Conservation (phyloP, 2,329 filamentous ascomycete species). For the Colletotrichum cereale region DNA sequence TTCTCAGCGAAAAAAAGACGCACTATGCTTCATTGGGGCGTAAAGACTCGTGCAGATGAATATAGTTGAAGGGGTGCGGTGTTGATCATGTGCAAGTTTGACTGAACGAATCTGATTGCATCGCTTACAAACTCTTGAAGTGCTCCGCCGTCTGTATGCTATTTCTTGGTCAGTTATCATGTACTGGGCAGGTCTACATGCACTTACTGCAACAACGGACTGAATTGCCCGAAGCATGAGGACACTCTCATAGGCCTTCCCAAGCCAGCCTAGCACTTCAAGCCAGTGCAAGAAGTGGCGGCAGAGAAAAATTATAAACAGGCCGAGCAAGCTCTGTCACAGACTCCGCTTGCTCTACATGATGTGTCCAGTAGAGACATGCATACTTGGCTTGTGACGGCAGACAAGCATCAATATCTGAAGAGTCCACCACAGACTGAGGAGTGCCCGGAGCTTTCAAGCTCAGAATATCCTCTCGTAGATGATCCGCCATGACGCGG, state of each 20-base stretch:
- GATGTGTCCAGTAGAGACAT: neutral
- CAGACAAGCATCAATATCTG: neutral
- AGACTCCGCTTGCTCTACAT: neutral
- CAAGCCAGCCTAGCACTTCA: slow-evolving; percentile 52
- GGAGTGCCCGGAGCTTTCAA: neutral
- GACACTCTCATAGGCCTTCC: slow-evolving; percentile 35
- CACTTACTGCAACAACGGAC: neutral
- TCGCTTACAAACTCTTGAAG: neutral
- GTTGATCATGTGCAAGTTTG: neutral
- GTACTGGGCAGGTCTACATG: neutral
- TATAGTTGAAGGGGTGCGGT: neutral
- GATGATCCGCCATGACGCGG: neutral
- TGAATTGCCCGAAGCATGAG: neutral
- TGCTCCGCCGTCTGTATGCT: neutral
- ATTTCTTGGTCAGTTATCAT: neutral
- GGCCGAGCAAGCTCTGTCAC: slow-evolving; percentile 29
- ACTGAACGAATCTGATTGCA: neutral
- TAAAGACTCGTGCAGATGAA: neutral
- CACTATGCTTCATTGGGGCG: neutral
- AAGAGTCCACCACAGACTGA: neutral
- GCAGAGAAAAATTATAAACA: slow-evolving; percentile 53
- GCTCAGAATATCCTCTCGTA: neutral
- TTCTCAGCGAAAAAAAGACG: neutral
- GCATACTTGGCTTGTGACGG: neutral
- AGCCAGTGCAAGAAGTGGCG: slow-evolving; percentile 57